These are phyloP conservation scores for Murraya koenigii DNA, from an alignment of 345 rosid genomes.

Conservation along the genomic window DNA sequence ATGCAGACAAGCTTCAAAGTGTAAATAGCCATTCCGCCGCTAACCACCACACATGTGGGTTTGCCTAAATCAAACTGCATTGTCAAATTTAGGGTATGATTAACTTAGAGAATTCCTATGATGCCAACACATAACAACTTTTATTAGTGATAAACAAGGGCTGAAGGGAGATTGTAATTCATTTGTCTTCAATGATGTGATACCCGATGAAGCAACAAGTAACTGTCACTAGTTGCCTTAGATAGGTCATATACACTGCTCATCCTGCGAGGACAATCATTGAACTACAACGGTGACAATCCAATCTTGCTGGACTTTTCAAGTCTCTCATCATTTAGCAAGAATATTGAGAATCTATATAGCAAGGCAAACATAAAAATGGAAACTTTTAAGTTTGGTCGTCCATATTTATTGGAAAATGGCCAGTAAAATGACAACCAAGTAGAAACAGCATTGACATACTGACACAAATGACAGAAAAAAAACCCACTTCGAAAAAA, in stretches of 20 bases:
- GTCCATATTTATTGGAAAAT: conserved; percentile 18
- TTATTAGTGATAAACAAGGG: not conserved
- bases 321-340: not conserved
- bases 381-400: not conserved
- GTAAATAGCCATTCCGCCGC: no score
- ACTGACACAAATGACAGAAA: conserved; percentile 8
- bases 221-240: not conserved
- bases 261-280: not conserved
- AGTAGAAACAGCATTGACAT: not conserved
- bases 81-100: no score
- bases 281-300: not conserved
- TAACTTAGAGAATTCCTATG: no score
- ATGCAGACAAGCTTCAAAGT: no score
- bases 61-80: no score
- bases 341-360: not conserved
- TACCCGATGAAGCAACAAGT: not conserved
- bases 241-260: not conserved
- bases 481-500: conserved; percentile 13
- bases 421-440: conserved; percentile 8
- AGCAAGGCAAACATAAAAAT: conserved; percentile 8
- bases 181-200: not conserved
- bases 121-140: not conserved
- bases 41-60: no score
- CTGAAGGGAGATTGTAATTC: not conserved
- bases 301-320: not conserved